A percentile compares a stretch with the other conserved stretches of the same genome.
Conservation (phyloP, 2,329 filamentous ascomycete species). For the Scytalidium lignicola region DNA sequence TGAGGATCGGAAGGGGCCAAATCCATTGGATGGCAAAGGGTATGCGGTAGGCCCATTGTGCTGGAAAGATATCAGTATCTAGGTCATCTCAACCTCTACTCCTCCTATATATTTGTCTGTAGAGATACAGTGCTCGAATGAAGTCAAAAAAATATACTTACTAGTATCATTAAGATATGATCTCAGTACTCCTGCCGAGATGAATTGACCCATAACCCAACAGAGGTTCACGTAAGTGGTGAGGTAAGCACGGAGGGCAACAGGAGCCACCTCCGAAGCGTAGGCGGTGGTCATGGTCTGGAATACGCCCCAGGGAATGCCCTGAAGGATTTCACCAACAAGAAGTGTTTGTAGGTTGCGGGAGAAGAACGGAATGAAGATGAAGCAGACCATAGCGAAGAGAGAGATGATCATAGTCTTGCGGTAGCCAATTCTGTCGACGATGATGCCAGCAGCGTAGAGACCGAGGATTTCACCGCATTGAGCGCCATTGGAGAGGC, state of each 20-base stretch:
- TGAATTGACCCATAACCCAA: conserved; percentile 43
- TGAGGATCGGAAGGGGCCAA: conserved; percentile 40
- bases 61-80: neutral
- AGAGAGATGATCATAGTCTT: conserved; percentile 41
- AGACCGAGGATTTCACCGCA: conserved; percentile 38
- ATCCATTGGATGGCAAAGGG: conserved; percentile 45
- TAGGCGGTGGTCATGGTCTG: conserved; percentile 30
- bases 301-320: conserved; percentile 46
- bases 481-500: conserved; percentile 32
- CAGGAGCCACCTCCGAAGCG: conserved; percentile 43
- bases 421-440: conserved; percentile 38
- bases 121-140: too few relatives aligned
- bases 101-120: too few relatives aligned
- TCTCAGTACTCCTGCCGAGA: conserved; percentile 40
- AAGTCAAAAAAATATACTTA: conserved; percentile 15
- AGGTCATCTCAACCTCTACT: conserved; percentile 37
- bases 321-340: conserved; percentile 42
- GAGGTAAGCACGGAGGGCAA: conserved; percentile 43
- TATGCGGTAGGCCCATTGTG: conserved; percentile 43
- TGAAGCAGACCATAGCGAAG: conserved; percentile 36
- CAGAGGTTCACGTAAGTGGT: conserved; percentile 47
- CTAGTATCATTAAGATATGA: conserved; percentile 34
- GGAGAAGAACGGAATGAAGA: conserved; percentile 47
- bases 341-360: conserved; percentile 38
- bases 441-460: conserved; percentile 33